Evolutionary conservation across 768 basidiomycete species (phyloP).

Genomic region (Lentinula sp.): DNA sequence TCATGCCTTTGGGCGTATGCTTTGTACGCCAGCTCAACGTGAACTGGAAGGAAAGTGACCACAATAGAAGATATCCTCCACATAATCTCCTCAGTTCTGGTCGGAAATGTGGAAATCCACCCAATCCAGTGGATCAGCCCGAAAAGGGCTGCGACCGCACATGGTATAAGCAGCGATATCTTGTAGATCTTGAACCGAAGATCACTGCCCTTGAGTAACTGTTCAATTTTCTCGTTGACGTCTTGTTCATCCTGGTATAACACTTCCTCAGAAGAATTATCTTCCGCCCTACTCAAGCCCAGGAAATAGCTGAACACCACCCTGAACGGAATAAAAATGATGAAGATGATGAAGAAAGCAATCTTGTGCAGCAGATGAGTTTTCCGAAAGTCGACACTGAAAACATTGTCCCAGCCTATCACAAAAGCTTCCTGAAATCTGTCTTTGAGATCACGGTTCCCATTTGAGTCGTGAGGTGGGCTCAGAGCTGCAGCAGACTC

Average conservation of each 20-base stretch:
- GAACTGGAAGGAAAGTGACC: not conserved
- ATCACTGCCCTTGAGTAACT: not conserved
- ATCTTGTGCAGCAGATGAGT: not conserved
- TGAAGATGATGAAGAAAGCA: not conserved
- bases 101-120: not conserved
- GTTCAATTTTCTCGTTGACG: not conserved
- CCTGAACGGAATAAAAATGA: not conserved
- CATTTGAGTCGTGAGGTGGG: too few species aligned
- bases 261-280: not conserved
- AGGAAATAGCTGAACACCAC: not conserved
- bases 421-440: too few species aligned
- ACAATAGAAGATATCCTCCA: not conserved
- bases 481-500: too few species aligned
- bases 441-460: too few species aligned
- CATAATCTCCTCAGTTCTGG: not conserved
- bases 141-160: not conserved
- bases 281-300: not conserved
- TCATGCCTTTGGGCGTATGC: not conserved
- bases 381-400: not conserved
- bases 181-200: not conserved
- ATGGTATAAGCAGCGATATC: not conserved
- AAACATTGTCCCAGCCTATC: not conserved
- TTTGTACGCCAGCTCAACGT: not conserved
- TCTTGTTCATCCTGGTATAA: not conserved
- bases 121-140: not conserved